These are phyloP conservation scores for Arthrobotrys megalospora DNA, from an alignment of 2,329 filamentous ascomycete genomes.

Conservation along the genomic window DNA sequence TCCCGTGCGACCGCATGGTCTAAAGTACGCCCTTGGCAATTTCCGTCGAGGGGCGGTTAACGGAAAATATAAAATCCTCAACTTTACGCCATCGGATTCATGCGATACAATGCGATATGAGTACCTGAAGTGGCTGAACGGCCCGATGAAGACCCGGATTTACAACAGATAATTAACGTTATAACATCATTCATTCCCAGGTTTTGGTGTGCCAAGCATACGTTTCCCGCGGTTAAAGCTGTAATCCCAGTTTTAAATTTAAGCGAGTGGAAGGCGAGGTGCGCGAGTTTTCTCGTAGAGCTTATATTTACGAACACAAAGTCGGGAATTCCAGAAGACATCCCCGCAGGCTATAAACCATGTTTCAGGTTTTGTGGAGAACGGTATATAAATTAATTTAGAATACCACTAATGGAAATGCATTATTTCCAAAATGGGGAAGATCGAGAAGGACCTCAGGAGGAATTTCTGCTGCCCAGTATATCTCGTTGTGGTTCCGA, in stretches of 20 bases:
- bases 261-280: slow-evolving; percentile 12
- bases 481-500: no score
- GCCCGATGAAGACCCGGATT: not conserved
- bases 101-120: not conserved
- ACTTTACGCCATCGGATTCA: not conserved
- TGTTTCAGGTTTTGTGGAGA: slow-evolving; percentile 1
- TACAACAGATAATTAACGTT: not conserved
- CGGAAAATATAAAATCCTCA: not conserved
- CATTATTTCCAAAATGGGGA: no score
- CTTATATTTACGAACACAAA: not conserved
- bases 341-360: slow-evolving; percentile 9
- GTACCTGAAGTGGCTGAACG: not conserved
- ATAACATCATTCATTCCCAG: not conserved
- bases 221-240: slow-evolving; percentile 5
- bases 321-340: not conserved
- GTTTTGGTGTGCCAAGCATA: not conserved
- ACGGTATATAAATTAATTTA: no score
- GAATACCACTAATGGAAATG: no score
- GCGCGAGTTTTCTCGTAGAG: not conserved
- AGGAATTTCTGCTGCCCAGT: no score
- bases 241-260: slow-evolving; percentile 9
- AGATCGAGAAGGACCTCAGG: no score
- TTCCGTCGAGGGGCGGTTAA: not conserved
- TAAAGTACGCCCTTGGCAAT: slow-evolving; percentile 1
- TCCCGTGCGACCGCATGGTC: not conserved